Evolutionary conservation across 192 early-diverging fungal genomes (phyloP), one percentile per base, ranked within the genome.

Genomic region (Geosiphon pyriformis): DNA sequence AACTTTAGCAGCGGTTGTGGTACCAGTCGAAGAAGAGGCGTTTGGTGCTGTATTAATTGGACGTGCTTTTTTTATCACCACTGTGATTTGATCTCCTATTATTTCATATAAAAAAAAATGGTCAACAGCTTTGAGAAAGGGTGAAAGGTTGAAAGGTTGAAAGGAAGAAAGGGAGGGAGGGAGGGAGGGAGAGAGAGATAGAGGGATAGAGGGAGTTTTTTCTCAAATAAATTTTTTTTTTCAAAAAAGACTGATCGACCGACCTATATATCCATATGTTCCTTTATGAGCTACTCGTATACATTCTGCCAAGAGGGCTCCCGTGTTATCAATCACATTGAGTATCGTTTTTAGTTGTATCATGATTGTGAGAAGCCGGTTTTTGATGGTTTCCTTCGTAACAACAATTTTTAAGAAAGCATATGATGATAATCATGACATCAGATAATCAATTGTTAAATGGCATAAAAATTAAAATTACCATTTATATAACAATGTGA

Each of bases 271-370:
- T 29, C 88, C 90, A 65, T 82, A 85, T 72, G 83, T 80, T 48
- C 90, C 91, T 73, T 88, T 87, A 65, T 83, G 87, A 70, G 92
- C 79, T 3, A 94, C 92, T 70, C 92, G 90, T 78, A 98, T 96
- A 81, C 94, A 96, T 78, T 98, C 96, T 25, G 89, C 93, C 54
- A 94, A 72, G 25, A 92, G 74, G 20, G 94, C 95, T 7, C 96
- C 94, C 31, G 92, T 92, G 83, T 98, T 98, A 85, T 98, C 96
- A 75, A 98, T 97, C 56, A 95, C 94, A 74, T 92, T 90, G 59
- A 92, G 76, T 63, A 84, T 79, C n/a, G 84, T 84, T 67, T 92
- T 90, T 51, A 92, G 76, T 73, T 87, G 84, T 70, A 93, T 88
- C 91, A 91, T 90, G n/a, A n/a, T n/a, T n/a, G n/a, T n/a, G n/a